Percentiles rank a stretch among this genome's conserved stretches.
Evolutionary conservation across 78 protist species (phyloP).

Genomic region (Isochrysis galbana): DNA sequence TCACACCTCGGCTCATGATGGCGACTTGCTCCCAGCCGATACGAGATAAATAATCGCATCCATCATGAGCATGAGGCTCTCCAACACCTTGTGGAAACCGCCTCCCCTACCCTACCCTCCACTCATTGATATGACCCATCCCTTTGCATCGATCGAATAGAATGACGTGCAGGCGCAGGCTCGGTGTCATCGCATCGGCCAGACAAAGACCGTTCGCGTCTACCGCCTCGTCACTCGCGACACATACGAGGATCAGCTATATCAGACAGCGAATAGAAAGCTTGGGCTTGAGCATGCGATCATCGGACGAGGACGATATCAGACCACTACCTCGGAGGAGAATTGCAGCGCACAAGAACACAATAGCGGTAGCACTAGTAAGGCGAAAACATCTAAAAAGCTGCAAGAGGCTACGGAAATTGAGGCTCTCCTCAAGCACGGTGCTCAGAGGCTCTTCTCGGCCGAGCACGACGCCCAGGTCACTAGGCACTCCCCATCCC

Average conservation of each 20-base stretch:
- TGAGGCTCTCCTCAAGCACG: conserved; percentile 63
- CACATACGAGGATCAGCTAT: conserved; percentile 82
- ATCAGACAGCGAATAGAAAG: conserved; percentile 73
- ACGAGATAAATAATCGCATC: too few relatives aligned
- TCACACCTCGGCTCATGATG: too few relatives aligned
- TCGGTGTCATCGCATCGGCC: conserved; percentile 89
- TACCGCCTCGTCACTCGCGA: conserved; percentile 85
- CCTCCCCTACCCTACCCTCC: not conserved
- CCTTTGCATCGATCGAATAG: not conserved
- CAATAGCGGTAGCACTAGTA: not conserved
- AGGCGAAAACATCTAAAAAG: not conserved
- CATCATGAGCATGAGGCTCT: too few relatives aligned
- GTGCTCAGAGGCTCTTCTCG: conserved; percentile 55
- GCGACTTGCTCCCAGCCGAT: too few relatives aligned
- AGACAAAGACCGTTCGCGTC: conserved; percentile 81
- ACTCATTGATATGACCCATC: not conserved
- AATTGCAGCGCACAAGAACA: not conserved
- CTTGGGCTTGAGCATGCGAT: conserved; percentile 83
- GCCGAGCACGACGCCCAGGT: conserved; percentile 26
- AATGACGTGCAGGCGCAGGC: conserved; percentile 43
- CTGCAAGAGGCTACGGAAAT: conserved; percentile 45
- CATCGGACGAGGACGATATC: conserved; percentile 33
- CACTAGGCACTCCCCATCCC: too few relatives aligned
- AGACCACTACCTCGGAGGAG: not conserved
- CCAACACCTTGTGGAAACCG: not conserved